Evolutionary conservation across 2,329 filamentous ascomycete genomes (phyloP), one percentile per base, ranked within the genome.

Genomic region (Fusarium dlaminii): DNA sequence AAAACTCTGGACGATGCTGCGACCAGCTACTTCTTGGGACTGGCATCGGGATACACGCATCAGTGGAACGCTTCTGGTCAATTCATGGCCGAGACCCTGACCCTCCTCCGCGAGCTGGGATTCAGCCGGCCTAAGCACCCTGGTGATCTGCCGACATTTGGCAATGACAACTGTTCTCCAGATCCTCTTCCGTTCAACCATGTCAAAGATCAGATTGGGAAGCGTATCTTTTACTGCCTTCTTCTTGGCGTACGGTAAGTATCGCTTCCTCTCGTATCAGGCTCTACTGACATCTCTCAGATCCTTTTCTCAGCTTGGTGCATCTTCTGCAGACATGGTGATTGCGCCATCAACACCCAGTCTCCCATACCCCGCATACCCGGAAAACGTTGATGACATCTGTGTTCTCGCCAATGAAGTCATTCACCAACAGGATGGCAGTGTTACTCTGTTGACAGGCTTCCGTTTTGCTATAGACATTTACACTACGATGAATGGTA

Each of bases 151-250:
- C 82, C 79, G 15, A 83, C 76, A 3, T 85, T 86, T 77, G 84
- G 84, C 24, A 81, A 81, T 43, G 83, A 85, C 63, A 74, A 79
- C 11, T 82, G 78, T 63, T 83, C 82, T 11, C 79, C 80, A 3
- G 83, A 85, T 14, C 82, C 82, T 10, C 82, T 85, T 48, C 84
- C 87, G 1, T 89, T 93, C 68, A 91, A 94, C 75, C 91, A 92
- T 55, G 88, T 95, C 58, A 91, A 91, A 78, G 90, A 92, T 77
- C 92, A 95, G 81, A 88, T 93, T 52, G 90, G 92, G 52, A 92
- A 93, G 80, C 89, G 93, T 71, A 91, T 97, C 45, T 98, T 97
- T 81, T 98, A 95, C 91, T 92, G 93, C 29, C 87, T 95, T 75
- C 90, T 96, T 70, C 89, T 95, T 10, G 92, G 92, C 39, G 89